Base-by-base conservation (phyloP, 345 rosid genomes). In the Lepidium aucheri region DNA sequence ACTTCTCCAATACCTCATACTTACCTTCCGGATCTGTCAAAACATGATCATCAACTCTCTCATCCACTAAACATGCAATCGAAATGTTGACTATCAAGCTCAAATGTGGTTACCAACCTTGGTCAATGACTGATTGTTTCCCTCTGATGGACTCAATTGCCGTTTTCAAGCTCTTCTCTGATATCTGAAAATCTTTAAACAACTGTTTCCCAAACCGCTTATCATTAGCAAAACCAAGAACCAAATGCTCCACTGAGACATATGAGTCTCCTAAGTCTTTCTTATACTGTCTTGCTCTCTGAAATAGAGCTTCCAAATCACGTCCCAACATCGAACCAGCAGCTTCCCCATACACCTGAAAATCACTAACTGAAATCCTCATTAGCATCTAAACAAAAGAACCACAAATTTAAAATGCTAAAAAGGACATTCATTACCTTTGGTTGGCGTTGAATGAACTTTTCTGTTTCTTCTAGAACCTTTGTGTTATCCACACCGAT, bases 311-410 rank as follows among this genome's bases (percentile, higher is more conserved):
- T 85, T 95, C 97, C 74, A 91, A 72, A 70, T 95, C 96, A 58
- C 97, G 90, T 28, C 99, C 99, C 68, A 95, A 45, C 99, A 95
- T 95, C 20, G 96, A 84, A 70, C 97, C 97, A 64, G 91, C 80
- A 45, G 96, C 62, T 34, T 91, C 96, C 20, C 99, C 86, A 74
- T 84, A 80, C 71, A 95, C 99, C 99, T 91, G 42, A 16, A 73
- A 4, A n/a, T 34, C 60, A 22, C 9, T 7, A 8, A 24, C 6
- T 10, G 5, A 22, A 1, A 16, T 9, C 43, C 47, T 12, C 62
- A 16, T 35, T 28, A 43, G n/a, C 60, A 8, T 10, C 16, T 3
- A 70, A 64, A 22, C 14, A 24, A 8, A 55, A 32, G 12, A 49
- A 26, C 9, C n/a, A 39, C 36, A 70, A 39, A 28, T 5, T 1